Conservation (phyloP, 768 basidiomycete genomes). For the Lyophyllum semitale region DNA sequence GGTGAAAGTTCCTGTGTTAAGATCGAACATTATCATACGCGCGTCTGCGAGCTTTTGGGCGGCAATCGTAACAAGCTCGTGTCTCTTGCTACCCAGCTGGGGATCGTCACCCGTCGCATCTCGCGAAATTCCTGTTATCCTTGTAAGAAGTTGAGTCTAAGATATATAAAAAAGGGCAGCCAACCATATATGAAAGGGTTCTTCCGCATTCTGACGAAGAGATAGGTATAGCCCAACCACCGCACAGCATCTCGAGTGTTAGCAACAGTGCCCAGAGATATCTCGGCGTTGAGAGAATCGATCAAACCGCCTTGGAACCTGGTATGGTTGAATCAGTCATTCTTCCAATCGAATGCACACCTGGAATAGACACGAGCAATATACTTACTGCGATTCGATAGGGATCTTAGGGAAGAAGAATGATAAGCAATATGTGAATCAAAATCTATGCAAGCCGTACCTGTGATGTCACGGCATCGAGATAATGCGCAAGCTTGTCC, state of each 20-base stretch:
- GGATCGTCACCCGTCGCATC: constrained; percentile 73
- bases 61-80: constrained; percentile 64
- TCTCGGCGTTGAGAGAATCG: constrained; percentile 93
- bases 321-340: constrained; percentile 9
- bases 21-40: constrained; percentile 83
- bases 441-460: constrained; percentile 37
- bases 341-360: not conserved
- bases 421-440: constrained; percentile 1
- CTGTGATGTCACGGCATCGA: constrained; percentile 86
- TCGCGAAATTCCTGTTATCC: constrained; percentile 64
- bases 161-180: constrained; percentile 10
- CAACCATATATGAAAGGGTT: constrained; percentile 87
- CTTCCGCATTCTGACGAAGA: constrained; percentile 92
- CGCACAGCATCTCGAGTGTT: constrained; percentile 83
- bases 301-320: constrained; percentile 84
- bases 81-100: constrained; percentile 67
- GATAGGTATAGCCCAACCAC: constrained; percentile 97
- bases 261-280: constrained; percentile 91
- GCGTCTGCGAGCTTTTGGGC: constrained; percentile 67
- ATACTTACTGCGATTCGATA: constrained; percentile 89
- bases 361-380: not conserved
- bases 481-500: constrained; percentile 90
- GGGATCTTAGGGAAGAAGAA: constrained; percentile 62
- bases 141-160: constrained; percentile 7
- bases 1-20: constrained; percentile 54